Evolutionary conservation across 2,329 filamentous ascomycete genomes (phyloP).

Genomic region (Ophiostoma ulmi): DNA sequence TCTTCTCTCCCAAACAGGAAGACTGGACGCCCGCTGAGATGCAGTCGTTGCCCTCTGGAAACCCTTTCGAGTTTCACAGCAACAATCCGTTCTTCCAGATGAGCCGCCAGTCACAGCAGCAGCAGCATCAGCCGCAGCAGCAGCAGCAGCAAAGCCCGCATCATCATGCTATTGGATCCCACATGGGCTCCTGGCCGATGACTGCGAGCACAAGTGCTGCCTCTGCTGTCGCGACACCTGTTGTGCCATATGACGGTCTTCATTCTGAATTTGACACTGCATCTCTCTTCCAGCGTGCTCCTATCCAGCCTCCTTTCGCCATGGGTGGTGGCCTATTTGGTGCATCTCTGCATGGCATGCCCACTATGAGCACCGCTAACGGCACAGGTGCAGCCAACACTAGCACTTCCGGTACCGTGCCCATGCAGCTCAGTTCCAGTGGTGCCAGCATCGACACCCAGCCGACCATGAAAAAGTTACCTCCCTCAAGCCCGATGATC

Average conservation of each 20-base stretch:
- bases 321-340: constrained; percentile 45
- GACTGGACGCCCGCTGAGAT: constrained; percentile 61
- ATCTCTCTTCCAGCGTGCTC: constrained; percentile 47
- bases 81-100: constrained; percentile 65
- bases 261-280: constrained; percentile 52
- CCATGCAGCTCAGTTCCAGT: constrained; percentile 24
- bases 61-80: constrained; percentile 52
- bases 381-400: neutral
- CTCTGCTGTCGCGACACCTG: constrained; percentile 69
- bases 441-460: constrained; percentile 43
- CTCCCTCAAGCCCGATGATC: constrained; percentile 61
- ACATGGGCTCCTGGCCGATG: constrained; percentile 55
- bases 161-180: constrained; percentile 31
- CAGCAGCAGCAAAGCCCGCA: constrained; percentile 33
- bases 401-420: neutral
- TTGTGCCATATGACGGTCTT: constrained; percentile 63
- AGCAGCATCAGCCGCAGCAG: constrained; percentile 39
- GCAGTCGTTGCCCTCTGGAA: constrained; percentile 59
- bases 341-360: constrained; percentile 31
- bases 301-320: constrained; percentile 51
- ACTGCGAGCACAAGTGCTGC: constrained; percentile 39
- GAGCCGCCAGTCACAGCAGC: constrained; percentile 47
- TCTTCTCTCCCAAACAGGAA: constrained; percentile 62
- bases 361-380: constrained; percentile 47
- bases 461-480: constrained; percentile 54